phyloP scores from a whole-genome alignment of 2,329 filamentous ascomycete genomes.

The Talaromyces sp. region DNA sequence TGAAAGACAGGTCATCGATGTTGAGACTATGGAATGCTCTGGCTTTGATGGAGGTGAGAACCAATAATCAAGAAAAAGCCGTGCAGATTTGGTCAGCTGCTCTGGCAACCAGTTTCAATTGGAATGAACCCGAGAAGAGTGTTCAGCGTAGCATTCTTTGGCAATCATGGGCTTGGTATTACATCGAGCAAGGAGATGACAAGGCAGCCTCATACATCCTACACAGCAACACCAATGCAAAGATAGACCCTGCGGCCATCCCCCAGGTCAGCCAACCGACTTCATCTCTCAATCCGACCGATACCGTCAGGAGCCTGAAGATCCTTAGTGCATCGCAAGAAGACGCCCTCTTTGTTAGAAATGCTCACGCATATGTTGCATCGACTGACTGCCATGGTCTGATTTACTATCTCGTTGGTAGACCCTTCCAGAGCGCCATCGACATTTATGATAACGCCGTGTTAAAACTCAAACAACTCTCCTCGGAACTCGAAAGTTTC shows the following conservation, averaged over 20 bases:
- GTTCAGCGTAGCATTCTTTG: conserved; percentile 53
- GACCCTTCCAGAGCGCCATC: conserved; percentile 39
- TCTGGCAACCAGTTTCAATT: conserved; percentile 57
- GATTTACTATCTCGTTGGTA: conserved; percentile 65
- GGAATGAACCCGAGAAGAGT: conserved; percentile 19
- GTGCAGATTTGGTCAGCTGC: conserved; percentile 69
- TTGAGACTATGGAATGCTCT: conserved; percentile 77
- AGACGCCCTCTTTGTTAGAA: conserved; percentile 56
- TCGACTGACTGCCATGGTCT: conserved; percentile 67
- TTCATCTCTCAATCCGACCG: conserved; percentile 32
- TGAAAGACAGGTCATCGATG: conserved; percentile 69
- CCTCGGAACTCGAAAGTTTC: conserved; percentile 39
- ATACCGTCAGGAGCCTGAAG: conserved; percentile 41
- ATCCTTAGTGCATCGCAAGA: conserved; percentile 57
- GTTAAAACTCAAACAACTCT: conserved; percentile 45
- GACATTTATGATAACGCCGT: conserved; percentile 48
- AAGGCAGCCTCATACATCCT: conserved; percentile 43
- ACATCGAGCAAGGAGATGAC: conserved; percentile 53
- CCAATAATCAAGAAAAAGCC: conserved; percentile 52
- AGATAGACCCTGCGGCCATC: conserved; percentile 35
- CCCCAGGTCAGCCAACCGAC: conserved; percentile 15
- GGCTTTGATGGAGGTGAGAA: conserved; percentile 68
- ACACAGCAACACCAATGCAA: conserved; percentile 42
- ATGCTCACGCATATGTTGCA: conserved; percentile 53
- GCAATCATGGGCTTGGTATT: conserved; percentile 69